These are phyloP conservation scores for Beauveria caledonica DNA, from an alignment of 2,329 filamentous ascomycete species.

Conservation along the genomic window DNA sequence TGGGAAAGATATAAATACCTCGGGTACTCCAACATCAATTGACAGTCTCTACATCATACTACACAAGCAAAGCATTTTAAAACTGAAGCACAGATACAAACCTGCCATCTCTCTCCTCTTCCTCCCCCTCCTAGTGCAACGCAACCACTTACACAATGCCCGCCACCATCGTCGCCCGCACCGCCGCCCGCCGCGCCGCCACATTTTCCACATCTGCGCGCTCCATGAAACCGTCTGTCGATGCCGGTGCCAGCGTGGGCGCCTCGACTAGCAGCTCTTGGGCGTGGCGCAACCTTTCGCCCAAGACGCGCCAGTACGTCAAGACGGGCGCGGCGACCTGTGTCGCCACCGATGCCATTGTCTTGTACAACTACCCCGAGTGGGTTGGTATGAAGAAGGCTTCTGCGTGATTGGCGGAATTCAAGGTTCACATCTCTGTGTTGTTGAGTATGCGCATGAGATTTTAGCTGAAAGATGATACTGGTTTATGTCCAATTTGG, in stretches of 20 bases:
- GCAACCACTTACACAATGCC: constrained; percentile 3
- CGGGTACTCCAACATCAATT: not conserved
- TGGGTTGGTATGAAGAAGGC: not conserved
- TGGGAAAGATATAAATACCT: not conserved
- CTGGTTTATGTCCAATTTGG: too few species aligned
- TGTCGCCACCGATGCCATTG: constrained; percentile 1
- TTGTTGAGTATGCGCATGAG: too few species aligned
- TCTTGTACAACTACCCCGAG: constrained; percentile 6
- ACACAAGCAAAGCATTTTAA: not conserved
- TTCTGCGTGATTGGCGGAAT: not conserved
- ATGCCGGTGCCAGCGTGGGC: not conserved
- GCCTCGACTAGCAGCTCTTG: not conserved
- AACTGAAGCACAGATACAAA: not conserved
- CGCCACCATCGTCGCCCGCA: not conserved
- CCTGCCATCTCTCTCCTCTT: not conserved
- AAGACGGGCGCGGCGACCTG: not conserved
- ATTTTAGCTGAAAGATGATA: too few species aligned
- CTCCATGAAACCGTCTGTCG: not conserved
- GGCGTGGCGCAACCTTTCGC: constrained; percentile 7
- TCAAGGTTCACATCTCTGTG: not conserved
- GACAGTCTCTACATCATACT: not conserved
- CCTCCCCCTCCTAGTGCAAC: not conserved
- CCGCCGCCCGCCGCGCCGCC: not conserved
- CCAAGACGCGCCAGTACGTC: constrained; percentile 7
- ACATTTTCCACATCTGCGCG: constrained; percentile 1